A percentile compares a stretch with the other conserved stretches of the same genome.
Conservation (phyloP, 768 basidiomycete genomes). For the Tricholoma hemisulphureum region DNA sequence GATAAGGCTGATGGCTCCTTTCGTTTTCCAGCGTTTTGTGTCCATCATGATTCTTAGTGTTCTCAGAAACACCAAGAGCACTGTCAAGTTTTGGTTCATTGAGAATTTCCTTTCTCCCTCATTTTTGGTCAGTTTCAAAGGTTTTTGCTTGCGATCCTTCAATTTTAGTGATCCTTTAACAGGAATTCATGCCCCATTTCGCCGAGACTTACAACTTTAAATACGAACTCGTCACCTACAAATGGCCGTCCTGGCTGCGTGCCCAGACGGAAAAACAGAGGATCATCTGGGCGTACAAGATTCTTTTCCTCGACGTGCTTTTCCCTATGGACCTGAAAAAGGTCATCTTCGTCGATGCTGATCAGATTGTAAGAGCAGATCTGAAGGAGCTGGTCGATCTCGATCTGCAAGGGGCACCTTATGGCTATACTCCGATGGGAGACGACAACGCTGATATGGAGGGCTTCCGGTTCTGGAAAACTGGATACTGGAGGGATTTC, state of each 20-base stretch:
- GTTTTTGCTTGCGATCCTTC: too few relatives aligned
- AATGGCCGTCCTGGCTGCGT: constrained; percentile 99
- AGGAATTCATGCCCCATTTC: constrained; percentile 95
- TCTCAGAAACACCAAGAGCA: constrained; percentile 87
- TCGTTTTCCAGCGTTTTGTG: constrained; percentile 77
- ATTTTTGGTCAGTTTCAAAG: constrained; percentile 70
- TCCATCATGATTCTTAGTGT: constrained; percentile 99
- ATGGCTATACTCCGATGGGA: constrained; percentile 97
- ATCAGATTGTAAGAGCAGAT: constrained; percentile 97
- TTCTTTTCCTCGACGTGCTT: constrained; percentile 96
- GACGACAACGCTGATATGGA: constrained; percentile 94
- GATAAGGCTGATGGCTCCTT: constrained; percentile 2
- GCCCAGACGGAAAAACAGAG: constrained; percentile 97
- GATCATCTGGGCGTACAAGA: constrained; percentile 99
- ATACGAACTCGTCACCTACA: constrained; percentile 97
- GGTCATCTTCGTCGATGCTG: constrained; percentile 98
- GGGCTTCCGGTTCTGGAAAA: constrained; percentile 98
- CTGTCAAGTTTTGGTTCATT: constrained; percentile 99
- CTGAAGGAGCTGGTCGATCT: constrained; percentile 92
- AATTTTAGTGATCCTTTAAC: too few relatives aligned
- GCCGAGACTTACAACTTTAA: constrained; percentile 91
- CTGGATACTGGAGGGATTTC: constrained; percentile 92
- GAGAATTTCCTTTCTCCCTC: constrained; percentile 98
- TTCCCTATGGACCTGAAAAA: constrained; percentile 99
- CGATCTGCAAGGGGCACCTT: constrained; percentile 89